Evolutionary conservation across 345 rosid genomes (phyloP), one percentile per base, ranked within the genome.

Genomic region (Rhizophora apiculata): DNA sequence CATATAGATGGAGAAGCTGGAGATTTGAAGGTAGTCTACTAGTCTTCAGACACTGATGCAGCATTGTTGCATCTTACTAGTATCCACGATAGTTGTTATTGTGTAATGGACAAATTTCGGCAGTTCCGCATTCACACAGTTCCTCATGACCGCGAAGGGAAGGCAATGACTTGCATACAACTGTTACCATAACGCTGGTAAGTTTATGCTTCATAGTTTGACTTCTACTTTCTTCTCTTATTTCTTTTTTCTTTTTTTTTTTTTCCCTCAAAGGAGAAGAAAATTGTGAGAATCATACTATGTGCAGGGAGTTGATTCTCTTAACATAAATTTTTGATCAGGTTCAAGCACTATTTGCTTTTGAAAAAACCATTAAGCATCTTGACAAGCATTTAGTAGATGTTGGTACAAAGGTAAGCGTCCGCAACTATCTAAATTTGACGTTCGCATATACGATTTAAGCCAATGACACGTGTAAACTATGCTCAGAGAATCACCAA

Each of bases 341-440:
- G 99, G 88, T 96, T 57, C 93, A 96, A 85, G 98, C 98, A 16
- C 93, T 96, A 65, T 96, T 90, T 76, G 99, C 98, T 73, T 96
- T 96, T 61, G 90, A 96, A 87, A 96, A 92, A 86, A 81, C 87
- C 68, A 78, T 89, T 30, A 86, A 87, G 78, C 99, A 96, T 76
- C 91, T 96, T 26, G 98, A 96, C 76, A 96, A 86, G 18, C 99
- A 85, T 81, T 82, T 85, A 70, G 97, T 96, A 34, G 86, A 90
- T 78, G 88, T 96, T 36, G 54, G 96, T 77, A 76, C 95, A 67
- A 92, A 87, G 98, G 99, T 92, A 77, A 79, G 68, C 68, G 16
- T 22, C 55, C 54, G 10, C 30, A 57, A 30, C 13, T 46, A 48
- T 54, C n/a, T 8, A 10, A 30, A 49, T 54, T 24, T 8, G 21